Percentiles rank a stretch among this genome's conserved stretches.
Conservation (phyloP, 352 stramenopile genomes). For the Globisporangium perplexum region DNA sequence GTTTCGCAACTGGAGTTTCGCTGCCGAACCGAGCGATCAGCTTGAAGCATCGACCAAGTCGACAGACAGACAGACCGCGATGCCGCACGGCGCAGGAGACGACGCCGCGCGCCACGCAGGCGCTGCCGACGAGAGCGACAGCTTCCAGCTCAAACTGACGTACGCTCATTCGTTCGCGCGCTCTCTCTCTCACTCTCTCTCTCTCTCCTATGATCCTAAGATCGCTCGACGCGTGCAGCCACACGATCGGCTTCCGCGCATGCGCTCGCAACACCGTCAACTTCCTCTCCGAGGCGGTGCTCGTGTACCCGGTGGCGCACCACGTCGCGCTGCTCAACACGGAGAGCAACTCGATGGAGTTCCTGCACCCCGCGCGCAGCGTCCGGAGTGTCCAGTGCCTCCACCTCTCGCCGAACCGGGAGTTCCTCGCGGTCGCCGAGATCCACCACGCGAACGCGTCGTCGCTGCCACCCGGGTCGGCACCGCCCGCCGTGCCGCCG, state of each 20-base stretch:
- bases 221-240: no score
- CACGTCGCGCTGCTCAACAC: constrained; percentile 61
- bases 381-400: constrained; percentile 60
- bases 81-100: no score
- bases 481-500: neutral
- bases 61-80: no score
- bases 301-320: constrained; percentile 65
- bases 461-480: neutral
- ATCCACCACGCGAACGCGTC: constrained; percentile 26
- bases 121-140: constrained; percentile 17
- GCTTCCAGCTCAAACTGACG: constrained; percentile 31
- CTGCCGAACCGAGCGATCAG: no score
- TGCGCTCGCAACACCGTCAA: constrained; percentile 40
- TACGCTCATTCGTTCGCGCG: constrained; percentile 7
- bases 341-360: constrained; percentile 60
- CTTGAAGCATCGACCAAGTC: no score
- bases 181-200: no score
- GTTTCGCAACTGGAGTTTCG: no score
- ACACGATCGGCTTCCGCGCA: constrained; percentile 37
- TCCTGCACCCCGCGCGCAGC: constrained; percentile 51
- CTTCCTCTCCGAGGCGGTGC: constrained; percentile 44
- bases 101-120: neutral
- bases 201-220: no score
- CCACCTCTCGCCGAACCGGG: constrained; percentile 58
- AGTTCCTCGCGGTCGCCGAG: constrained; percentile 65